A percentile compares a stretch with the other conserved stretches of the same genome.
phyloP scores from a whole-genome alignment of 2,329 filamentous ascomycete species.

The Neofusicoccum parvum region DNA sequence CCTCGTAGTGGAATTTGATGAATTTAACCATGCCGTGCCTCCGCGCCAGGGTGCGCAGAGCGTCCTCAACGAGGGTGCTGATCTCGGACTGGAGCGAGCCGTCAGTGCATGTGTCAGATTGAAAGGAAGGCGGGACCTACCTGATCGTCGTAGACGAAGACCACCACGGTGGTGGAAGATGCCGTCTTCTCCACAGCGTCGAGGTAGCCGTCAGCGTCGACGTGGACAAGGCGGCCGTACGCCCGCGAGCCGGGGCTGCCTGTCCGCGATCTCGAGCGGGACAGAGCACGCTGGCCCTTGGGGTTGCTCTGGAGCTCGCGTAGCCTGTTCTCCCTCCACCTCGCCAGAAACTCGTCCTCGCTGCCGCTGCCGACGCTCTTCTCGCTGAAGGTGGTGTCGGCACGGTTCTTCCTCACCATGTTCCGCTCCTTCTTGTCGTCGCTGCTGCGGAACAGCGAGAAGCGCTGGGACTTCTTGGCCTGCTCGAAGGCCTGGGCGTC shows the following conservation, averaged over 20 bases:
- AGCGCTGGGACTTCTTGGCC: slow-evolving; percentile 47
- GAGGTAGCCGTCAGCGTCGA: slow-evolving; percentile 90
- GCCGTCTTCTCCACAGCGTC: slow-evolving; percentile 92
- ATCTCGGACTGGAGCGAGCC: slow-evolving; percentile 67
- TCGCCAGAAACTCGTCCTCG: slow-evolving; percentile 78
- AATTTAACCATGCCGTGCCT: slow-evolving; percentile 76
- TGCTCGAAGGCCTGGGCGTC: slow-evolving; percentile 77
- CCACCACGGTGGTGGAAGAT: slow-evolving; percentile 80
- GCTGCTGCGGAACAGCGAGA: slow-evolving; percentile 28
- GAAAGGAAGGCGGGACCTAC: slow-evolving; percentile 55
- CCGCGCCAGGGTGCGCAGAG: slow-evolving; percentile 72
- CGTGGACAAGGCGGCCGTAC: slow-evolving; percentile 78
- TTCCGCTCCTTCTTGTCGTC: slow-evolving; percentile 12
- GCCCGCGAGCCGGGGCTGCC: slow-evolving; percentile 75
- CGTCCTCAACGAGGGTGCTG: slow-evolving; percentile 76
- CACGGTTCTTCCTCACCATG: slow-evolving; percentile 20
- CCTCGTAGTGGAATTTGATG: slow-evolving; percentile 85
- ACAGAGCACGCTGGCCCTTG: slow-evolving; percentile 45
- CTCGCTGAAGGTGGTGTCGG: slow-evolving; percentile 46
- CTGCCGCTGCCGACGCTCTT: slow-evolving; percentile 58
- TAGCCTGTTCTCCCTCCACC: slow-evolving; percentile 82
- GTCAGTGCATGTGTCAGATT: slow-evolving; percentile 8
- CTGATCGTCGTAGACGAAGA: slow-evolving; percentile 88
- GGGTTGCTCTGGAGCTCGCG: slow-evolving; percentile 71
- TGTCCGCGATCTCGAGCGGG: slow-evolving; percentile 60